Base-by-base conservation (phyloP, 257 asterid genomes). In the Primulina eburnea region DNA sequence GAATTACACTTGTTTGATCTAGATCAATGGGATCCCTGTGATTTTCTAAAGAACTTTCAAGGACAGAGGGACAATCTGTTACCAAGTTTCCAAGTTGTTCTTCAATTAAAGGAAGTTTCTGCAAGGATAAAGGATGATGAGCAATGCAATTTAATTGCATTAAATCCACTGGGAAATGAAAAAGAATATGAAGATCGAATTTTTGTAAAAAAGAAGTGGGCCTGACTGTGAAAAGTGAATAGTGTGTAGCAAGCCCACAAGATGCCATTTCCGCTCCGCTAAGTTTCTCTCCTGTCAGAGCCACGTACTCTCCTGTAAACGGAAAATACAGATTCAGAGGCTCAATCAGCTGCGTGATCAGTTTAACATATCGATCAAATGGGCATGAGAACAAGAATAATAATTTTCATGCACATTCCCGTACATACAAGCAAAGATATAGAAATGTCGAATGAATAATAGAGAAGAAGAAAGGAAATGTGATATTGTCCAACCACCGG, bases 161-260 rank as follows among this genome's bases (percentile, higher is more conserved):
- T 16, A 33, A 64, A 33, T 24, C 37, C 58, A 74, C 33, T 57
- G 58, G 47, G 37, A 64, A 61, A 21, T 33, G 30, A 69, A 58
- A 76, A 74, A 58, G 72, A 53, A 60, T 12, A 38, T 7, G 18
- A n/a, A 28, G 17, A 38, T 24, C 5, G 11, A 14, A 74, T 74
- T 43, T 33, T 43, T 17, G 55, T 29, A 70, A 30, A 34, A 17
- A 62, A 56, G 32, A 53, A 67, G 73, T 26, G 55, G 67, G 66
- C 74, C 82, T 50, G 62, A 89, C 97, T 82, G 73, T 59, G 55
- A 67, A 68, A 28, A 70, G 75, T 29, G 92, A 68, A 76, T 84
- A 94, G 81, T 94, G 97, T 20, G 99, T 89, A 24, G 99, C 97
- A 70, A 94, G 97, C 74, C 99, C 99, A 78, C 97, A 91, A 11